phyloP scores from a whole-genome alignment of 495 filamentous ascomycete genomes.

The Chaetomium cochliodes region DNA sequence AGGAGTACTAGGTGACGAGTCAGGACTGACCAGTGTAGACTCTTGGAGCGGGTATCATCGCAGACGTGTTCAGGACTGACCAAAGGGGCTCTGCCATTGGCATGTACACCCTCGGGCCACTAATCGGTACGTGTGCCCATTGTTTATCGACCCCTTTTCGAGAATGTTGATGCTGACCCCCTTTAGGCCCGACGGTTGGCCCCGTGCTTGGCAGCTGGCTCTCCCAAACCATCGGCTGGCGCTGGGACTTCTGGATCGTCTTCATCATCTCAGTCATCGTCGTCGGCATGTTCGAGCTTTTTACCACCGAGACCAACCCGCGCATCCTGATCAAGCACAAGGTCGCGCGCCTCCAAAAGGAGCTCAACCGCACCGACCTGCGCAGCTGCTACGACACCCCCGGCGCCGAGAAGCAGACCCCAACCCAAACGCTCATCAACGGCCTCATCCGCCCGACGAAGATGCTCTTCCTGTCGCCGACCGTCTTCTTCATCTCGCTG shows the following conservation, averaged over 20 bases:
- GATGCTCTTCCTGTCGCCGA: conserved; percentile 59
- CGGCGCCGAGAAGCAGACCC: conserved; percentile 21
- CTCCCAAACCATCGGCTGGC: conserved; percentile 54
- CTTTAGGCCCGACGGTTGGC: conserved; percentile 52
- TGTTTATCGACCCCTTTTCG: neutral
- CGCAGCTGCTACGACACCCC: conserved; percentile 38
- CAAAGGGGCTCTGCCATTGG: conserved; percentile 59
- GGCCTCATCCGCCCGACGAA: conserved; percentile 55
- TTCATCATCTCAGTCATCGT: conserved; percentile 48
- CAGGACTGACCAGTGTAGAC: conserved; percentile 29
- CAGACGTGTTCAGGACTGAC: conserved; percentile 56
- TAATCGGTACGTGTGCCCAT: conserved; percentile 37
- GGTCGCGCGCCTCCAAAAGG: conserved; percentile 40
- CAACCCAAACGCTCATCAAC: conserved; percentile 34
- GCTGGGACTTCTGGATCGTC: conserved; percentile 63
- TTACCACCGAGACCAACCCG: conserved; percentile 57
- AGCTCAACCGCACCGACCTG: conserved; percentile 39
- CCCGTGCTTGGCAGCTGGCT: conserved; percentile 56
- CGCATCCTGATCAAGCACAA: conserved; percentile 54
- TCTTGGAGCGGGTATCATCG: conserved; percentile 56
- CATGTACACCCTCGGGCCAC: conserved; percentile 46
- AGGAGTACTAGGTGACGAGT: neutral
- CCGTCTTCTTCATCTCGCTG: conserved; percentile 65
- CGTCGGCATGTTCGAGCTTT: conserved; percentile 44
- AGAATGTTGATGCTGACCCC: neutral